These are phyloP conservation scores for Neofusicoccum sp. DNA, from an alignment of 2,329 filamentous ascomycete species.

Conservation along the genomic window DNA sequence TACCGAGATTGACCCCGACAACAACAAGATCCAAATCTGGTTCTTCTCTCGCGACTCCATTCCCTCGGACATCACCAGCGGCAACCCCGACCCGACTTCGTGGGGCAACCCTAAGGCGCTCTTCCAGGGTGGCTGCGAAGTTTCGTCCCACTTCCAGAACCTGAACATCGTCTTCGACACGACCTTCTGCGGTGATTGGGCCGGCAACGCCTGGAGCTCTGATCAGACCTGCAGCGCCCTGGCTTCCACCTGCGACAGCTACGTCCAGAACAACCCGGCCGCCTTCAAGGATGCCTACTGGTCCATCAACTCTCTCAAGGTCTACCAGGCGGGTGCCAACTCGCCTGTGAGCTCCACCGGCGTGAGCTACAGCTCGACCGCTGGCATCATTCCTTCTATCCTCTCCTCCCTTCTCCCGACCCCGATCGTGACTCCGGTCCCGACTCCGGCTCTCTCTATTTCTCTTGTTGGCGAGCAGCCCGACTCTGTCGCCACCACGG, in stretches of 20 bases:
- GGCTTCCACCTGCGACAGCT: conserved; percentile 69
- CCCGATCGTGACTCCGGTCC: background rate
- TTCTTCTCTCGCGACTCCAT: conserved; percentile 75
- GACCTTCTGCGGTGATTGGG: conserved; percentile 88
- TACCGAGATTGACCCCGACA: conserved; percentile 63
- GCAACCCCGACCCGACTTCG: conserved; percentile 63
- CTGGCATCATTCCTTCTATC: background rate
- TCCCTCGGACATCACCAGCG: conserved; percentile 63
- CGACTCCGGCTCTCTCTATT: background rate
- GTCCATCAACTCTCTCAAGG: conserved; percentile 58
- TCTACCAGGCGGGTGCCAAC: conserved; percentile 30
- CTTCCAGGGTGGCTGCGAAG: conserved; percentile 73
- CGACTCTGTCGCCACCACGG: background rate
- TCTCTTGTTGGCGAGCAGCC: no score
- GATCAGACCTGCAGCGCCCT: conserved; percentile 58
- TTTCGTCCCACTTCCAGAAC: conserved; percentile 68
- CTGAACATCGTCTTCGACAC: conserved; percentile 81
- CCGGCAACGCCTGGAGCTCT: conserved; percentile 69
- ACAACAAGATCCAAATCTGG: conserved; percentile 72
- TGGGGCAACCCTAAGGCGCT: conserved; percentile 71
- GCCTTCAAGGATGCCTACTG: conserved; percentile 77
- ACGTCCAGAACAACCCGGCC: conserved; percentile 69
- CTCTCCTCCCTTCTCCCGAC: background rate
- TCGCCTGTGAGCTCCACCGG: background rate
- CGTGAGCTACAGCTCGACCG: background rate